Conservation (phyloP, 805 yeast genomes). For the Suhomyces kilbournensis region DNA sequence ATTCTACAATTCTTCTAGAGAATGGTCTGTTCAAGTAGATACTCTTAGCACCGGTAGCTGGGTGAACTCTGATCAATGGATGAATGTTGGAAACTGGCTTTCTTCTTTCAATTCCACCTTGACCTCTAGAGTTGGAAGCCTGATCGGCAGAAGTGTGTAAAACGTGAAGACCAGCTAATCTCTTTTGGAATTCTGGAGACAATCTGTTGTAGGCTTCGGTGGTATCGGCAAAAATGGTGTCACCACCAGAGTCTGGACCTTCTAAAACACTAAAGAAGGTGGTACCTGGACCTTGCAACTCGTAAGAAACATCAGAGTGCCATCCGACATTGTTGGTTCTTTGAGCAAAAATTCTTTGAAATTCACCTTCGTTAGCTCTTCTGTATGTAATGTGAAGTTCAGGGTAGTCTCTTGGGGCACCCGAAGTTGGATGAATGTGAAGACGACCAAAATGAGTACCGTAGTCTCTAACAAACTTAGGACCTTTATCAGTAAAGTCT, state of each 20-base stretch:
- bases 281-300: conserved; percentile 34
- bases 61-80: conserved; percentile 35
- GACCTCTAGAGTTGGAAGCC: conserved; percentile 22
- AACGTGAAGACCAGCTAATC: conserved; percentile 31
- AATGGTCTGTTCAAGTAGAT: conserved; percentile 33
- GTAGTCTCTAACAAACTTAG: conserved; percentile 48
- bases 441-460: conserved; percentile 67
- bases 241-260: conserved; percentile 40
- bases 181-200: conserved; percentile 32
- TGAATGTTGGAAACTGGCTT: conserved; percentile 33
- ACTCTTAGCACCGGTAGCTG: conserved; percentile 30
- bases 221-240: conserved; percentile 36
- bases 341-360: conserved; percentile 24
- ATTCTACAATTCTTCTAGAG: conserved; percentile 33
- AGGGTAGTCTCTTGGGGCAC: conserved; percentile 52
- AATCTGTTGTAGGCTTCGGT: conserved; percentile 36
- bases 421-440: conserved; percentile 73
- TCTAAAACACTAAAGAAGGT: conserved; percentile 35
- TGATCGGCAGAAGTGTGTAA: conserved; percentile 35
- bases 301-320: conserved; percentile 38
- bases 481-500: conserved; percentile 54
- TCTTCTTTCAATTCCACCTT: conserved; percentile 35
- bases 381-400: conserved; percentile 36
- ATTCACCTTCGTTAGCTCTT: conserved; percentile 27
- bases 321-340: conserved; percentile 32